phyloP scores from a whole-genome alignment of 2,329 filamentous ascomycete species.

The Neopestalotiopsis clavispora region DNA sequence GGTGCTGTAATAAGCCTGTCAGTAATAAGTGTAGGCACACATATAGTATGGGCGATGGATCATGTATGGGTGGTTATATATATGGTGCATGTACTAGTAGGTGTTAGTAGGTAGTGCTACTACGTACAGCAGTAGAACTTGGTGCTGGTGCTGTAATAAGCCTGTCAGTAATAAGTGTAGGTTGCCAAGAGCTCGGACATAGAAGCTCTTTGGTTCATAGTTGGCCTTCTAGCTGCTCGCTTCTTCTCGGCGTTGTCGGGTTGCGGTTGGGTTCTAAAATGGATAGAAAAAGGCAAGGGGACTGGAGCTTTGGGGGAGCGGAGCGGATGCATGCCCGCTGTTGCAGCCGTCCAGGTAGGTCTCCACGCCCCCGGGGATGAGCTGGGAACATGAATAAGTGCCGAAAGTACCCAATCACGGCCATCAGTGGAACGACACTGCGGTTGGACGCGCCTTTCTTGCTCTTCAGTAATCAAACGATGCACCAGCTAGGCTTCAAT shows the following conservation, averaged over 20 bases:
- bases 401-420: constrained; percentile 5
- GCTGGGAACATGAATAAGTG: constrained; percentile 9
- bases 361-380: constrained; percentile 7
- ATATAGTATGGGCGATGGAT: no score
- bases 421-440: constrained; percentile 9
- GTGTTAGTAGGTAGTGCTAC: no score
- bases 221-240: not conserved
- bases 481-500: not conserved
- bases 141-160: no score
- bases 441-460: not conserved
- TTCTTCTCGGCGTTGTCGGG: not conserved
- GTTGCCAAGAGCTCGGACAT: no score
- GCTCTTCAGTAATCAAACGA: not conserved
- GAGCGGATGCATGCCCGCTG: constrained; percentile 7
- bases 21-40: no score
- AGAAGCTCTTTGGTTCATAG: no score
- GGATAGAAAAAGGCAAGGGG: not conserved
- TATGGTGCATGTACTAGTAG: no score
- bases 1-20: no score
- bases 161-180: no score
- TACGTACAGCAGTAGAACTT: no score
- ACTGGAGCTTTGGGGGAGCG: not conserved
- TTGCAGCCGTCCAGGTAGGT: not conserved
- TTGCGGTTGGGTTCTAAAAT: not conserved
- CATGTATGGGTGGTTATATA: no score